These are phyloP conservation scores for Bretschneidera sinensis DNA, from an alignment of 345 rosid species.

Conservation along the genomic window DNA sequence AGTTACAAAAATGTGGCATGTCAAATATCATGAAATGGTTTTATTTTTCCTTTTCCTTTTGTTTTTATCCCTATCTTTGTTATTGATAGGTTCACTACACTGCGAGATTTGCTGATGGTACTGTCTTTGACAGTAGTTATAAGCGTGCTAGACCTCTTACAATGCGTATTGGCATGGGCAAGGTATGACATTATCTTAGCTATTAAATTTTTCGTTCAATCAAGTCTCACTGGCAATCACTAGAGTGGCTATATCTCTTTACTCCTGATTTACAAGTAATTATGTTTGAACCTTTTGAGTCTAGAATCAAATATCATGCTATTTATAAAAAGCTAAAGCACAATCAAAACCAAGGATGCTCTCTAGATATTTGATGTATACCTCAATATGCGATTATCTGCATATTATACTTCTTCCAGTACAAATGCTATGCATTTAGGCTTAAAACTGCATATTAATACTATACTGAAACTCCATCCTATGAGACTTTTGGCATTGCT, in stretches of 20 bases:
- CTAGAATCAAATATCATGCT: no score
- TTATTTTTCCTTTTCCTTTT: no score
- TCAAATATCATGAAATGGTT: background rate
- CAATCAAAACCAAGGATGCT: no score
- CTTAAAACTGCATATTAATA: no score
- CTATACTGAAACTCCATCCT: no score
- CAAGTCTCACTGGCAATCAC: background rate
- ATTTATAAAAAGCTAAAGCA: no score
- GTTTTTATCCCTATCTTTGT: no score
- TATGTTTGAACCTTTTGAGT: background rate
- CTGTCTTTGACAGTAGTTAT: constrained; percentile 85
- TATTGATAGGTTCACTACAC: constrained; percentile 67
- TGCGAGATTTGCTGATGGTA: constrained; percentile 90
- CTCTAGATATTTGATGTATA: no score
- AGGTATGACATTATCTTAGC: constrained; percentile 34
- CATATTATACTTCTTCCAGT: no score
- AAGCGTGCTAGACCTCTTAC: constrained; percentile 92
- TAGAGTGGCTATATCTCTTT: background rate
- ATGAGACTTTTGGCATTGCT: no score
- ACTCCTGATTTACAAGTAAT: background rate
- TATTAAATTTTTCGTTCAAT: background rate
- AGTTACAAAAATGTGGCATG: background rate
- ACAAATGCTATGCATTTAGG: no score
- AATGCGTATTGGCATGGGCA: constrained; percentile 91
- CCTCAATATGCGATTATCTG: no score